A percentile compares a stretch with the other conserved stretches of the same genome.
Evolutionary conservation across 1,284 basidiomycete species (phyloP).

Genomic region (Ganoderma lingzhi): DNA sequence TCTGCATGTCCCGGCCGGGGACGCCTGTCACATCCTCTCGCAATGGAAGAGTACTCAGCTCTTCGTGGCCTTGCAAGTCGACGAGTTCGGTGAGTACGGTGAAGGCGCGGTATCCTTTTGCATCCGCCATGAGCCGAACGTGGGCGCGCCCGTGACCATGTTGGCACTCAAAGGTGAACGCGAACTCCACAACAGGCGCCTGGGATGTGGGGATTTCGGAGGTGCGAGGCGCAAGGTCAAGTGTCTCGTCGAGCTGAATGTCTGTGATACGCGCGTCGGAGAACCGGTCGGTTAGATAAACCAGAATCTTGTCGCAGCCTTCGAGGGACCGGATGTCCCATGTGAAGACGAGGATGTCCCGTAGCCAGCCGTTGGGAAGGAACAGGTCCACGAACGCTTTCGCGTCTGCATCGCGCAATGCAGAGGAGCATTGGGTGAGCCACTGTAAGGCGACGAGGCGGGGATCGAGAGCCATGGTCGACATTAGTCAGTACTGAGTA

Average conservation of each 20-base stretch:
- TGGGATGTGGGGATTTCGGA: constrained; percentile 25
- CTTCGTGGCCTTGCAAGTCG: constrained; percentile 44
- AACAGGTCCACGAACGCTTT: constrained; percentile 47
- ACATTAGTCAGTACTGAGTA: background rate
- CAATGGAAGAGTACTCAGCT: constrained; percentile 26
- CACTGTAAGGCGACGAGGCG: constrained; percentile 49
- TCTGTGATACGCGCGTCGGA: constrained; percentile 35
- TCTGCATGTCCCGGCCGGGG: constrained; percentile 22
- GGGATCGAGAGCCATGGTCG: constrained; percentile 21
- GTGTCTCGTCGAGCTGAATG: constrained; percentile 41
- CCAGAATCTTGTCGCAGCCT: constrained; percentile 47
- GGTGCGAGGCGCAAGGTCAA: constrained; percentile 38
- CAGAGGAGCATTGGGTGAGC: constrained; percentile 51
- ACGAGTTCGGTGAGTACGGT: constrained; percentile 38
- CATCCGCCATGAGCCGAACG: constrained; percentile 42
- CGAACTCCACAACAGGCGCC: constrained; percentile 34
- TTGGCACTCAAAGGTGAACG: constrained; percentile 52
- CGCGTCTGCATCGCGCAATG: constrained; percentile 45
- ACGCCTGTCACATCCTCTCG: constrained; percentile 25
- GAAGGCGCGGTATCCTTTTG: constrained; percentile 34
- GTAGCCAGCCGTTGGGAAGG: constrained; percentile 55
- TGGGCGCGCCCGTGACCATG: constrained; percentile 48
- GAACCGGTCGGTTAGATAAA: constrained; percentile 50
- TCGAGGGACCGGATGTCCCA: constrained; percentile 70
- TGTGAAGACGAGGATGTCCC: constrained; percentile 68